A percentile compares a stretch with the other conserved stretches of the same genome.
Evolutionary conservation across 371 early-diverging fungal species (phyloP).

Genomic region (Dichotomocladium elegans): DNA sequence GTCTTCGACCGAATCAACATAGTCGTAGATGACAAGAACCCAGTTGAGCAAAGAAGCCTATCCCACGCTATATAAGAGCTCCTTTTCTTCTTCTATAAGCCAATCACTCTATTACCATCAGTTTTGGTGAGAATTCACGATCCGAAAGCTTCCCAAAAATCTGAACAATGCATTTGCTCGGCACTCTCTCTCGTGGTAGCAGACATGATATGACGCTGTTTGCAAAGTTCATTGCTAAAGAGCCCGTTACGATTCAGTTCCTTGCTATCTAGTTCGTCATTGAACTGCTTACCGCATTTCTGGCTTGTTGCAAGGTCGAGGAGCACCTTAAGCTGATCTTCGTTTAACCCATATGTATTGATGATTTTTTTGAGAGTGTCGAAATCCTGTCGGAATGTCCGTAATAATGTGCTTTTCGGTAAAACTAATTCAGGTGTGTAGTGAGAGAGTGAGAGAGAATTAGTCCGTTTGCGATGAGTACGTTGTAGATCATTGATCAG

Average conservation of each 20-base stretch:
- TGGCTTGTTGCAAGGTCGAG: conserved; percentile 12
- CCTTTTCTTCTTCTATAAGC: neutral
- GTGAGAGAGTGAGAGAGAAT: neutral
- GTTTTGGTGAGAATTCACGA: conserved; percentile 11
- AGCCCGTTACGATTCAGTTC: too few relatives aligned
- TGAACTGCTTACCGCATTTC: conserved; percentile 12
- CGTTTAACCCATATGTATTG: conserved; percentile 12
- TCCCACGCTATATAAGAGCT: neutral
- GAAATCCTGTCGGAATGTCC: neutral
- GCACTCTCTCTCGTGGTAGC: conserved; percentile 44
- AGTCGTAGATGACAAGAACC: conserved; percentile 46
- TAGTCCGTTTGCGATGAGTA: neutral
- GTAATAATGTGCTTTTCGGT: neutral
- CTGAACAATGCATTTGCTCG: conserved; percentile 29
- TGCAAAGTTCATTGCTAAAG: too few relatives aligned
- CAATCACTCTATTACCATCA: conserved; percentile 17
- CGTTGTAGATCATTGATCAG: neutral
- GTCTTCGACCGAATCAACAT: conserved; percentile 34
- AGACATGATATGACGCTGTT: too few relatives aligned
- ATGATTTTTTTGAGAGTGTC: conserved; percentile 3
- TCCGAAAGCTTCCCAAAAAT: conserved; percentile 34
- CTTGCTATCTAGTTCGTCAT: too few relatives aligned
- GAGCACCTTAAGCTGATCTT: conserved; percentile 4
- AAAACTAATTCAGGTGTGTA: neutral
- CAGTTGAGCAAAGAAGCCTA: conserved; percentile 42